phyloP scores from a whole-genome alignment of 2,329 filamentous ascomycete species.

The Scedosporium aurantiacum region DNA sequence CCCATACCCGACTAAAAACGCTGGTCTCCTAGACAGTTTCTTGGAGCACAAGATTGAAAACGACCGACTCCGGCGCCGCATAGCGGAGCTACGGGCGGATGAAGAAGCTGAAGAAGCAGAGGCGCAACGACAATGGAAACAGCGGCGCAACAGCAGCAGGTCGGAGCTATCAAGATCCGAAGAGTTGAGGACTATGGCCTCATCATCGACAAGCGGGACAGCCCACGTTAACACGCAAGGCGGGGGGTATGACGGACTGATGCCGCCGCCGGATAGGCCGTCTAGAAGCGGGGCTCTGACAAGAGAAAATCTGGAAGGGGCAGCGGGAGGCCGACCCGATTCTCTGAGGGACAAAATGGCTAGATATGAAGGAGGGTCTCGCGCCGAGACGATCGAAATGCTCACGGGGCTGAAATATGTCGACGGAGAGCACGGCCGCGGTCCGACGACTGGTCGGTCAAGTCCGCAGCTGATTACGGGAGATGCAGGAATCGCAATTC shows the following conservation, averaged over 20 bases:
- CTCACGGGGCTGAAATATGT: constrained; percentile 79
- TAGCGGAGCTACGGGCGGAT: constrained; percentile 74
- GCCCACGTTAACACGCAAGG: constrained; percentile 19
- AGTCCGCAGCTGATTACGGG: constrained; percentile 54
- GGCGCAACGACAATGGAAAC: constrained; percentile 48
- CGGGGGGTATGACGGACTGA: constrained; percentile 31
- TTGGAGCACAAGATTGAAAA: constrained; percentile 96
- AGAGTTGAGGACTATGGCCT: constrained; percentile 21
- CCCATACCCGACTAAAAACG: constrained; percentile 81
- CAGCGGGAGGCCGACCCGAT: constrained; percentile 55
- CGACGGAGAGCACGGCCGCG: constrained; percentile 78
- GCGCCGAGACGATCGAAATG: constrained; percentile 74
- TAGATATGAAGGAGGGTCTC: constrained; percentile 62
- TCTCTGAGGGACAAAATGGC: constrained; percentile 79
- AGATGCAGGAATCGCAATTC: constrained; percentile 60
- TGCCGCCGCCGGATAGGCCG: constrained; percentile 56
- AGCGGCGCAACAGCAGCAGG: constrained; percentile 41
- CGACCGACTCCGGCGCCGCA: constrained; percentile 71
- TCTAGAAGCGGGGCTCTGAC: constrained; percentile 60
- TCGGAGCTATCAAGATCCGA: constrained; percentile 44
- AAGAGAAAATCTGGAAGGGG: constrained; percentile 68
- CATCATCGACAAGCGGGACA: constrained; percentile 16
- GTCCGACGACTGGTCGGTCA: constrained; percentile 59
- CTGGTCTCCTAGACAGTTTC: constrained; percentile 78
- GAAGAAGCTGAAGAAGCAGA: constrained; percentile 70